These are phyloP conservation scores for Emmonsia crescens DNA, from an alignment of 2,329 filamentous ascomycete species.

Conservation along the genomic window DNA sequence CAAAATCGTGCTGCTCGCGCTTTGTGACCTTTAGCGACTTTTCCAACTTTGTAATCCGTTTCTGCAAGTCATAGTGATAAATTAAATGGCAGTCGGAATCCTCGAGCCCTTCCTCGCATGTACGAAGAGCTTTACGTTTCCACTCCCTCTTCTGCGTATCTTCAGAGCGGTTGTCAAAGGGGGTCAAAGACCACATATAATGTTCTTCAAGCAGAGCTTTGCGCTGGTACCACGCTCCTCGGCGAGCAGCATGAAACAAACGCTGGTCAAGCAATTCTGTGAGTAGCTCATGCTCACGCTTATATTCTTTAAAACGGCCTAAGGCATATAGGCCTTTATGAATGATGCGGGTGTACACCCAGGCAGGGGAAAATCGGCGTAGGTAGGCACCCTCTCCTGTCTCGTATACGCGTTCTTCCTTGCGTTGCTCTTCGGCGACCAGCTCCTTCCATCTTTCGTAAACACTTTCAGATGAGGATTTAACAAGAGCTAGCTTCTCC, in stretches of 20 bases:
- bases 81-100: slow-evolving; percentile 85
- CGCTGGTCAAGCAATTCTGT: slow-evolving; percentile 65
- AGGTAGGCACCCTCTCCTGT: slow-evolving; percentile 81
- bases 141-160: slow-evolving; percentile 69
- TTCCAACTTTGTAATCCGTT: slow-evolving; percentile 84
- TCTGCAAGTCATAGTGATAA: slow-evolving; percentile 89
- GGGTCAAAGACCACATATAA: slow-evolving; percentile 63
- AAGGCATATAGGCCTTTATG: slow-evolving; percentile 76
- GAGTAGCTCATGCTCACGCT: slow-evolving; percentile 63
- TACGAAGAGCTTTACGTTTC: slow-evolving; percentile 63
- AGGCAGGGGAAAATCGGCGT: slow-evolving; percentile 77
- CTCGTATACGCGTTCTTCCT: slow-evolving; percentile 67
- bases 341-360: slow-evolving; percentile 85
- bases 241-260: slow-evolving; percentile 72
- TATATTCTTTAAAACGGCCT: slow-evolving; percentile 70
- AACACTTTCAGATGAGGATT: slow-evolving; percentile 61
- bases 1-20: slow-evolving; percentile 84
- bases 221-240: slow-evolving; percentile 90
- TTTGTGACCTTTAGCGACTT: slow-evolving; percentile 71
- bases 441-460: slow-evolving; percentile 71
- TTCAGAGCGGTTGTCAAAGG: slow-evolving; percentile 36
- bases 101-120: slow-evolving; percentile 77
- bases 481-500: slow-evolving; percentile 54
- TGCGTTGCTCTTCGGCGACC: slow-evolving; percentile 61
- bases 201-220: slow-evolving; percentile 91